Base-by-base conservation (phyloP, 2,329 filamentous ascomycete species). In the Diplodia corticola region DNA sequence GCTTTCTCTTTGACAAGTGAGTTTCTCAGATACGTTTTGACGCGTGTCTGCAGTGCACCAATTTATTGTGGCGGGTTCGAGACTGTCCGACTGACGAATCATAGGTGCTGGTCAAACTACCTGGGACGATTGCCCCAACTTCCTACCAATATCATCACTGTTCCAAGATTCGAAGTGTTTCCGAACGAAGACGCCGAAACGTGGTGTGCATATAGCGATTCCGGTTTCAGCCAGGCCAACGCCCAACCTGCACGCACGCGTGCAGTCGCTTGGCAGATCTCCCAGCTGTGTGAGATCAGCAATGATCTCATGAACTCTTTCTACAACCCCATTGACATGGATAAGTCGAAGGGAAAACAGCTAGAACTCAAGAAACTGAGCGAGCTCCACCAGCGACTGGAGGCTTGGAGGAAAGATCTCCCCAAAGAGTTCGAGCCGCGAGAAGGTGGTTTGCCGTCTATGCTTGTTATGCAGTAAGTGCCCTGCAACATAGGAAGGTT, bases 1-100 rank as follows among this genome's bases (percentile, higher is more conserved):
- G 93, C 76, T 98, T 95, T 77, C 80, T 97, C n/a, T 96, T 98
- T 76, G 95, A 99, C 81, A 98, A 97, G 84, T 87, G 73, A 69
- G 82, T 74, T 46, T 30, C 37, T 33, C 20, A 5, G 22, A 6
- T 5, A 20, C 9, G 13, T 24, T 37, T 44, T 9, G 17, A 20
- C 40, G 10, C 40, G 13, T 1, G 35, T 6, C 6, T 4, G 6
- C 40, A n/a, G 37, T 65, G 30, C 24, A 17, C 15, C 28, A 10
- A 9, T 50, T 40, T 40, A 12, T 30, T 17, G 10, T 44, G 26
- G n/a, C 2, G 48, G 17, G 13, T 30, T 9, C 24, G 46, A 49
- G 49, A 10, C 5, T 20, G 9, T 35, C 35, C 20, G 57, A 22
- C 68, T 72, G 57, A 72, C 64, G 9, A 33, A 3, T 5, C 26